Percentiles rank a stretch among this genome's conserved stretches.
phyloP scores from a whole-genome alignment of 352 stramenopile genomes.

The Pythium phragmiticola region DNA sequence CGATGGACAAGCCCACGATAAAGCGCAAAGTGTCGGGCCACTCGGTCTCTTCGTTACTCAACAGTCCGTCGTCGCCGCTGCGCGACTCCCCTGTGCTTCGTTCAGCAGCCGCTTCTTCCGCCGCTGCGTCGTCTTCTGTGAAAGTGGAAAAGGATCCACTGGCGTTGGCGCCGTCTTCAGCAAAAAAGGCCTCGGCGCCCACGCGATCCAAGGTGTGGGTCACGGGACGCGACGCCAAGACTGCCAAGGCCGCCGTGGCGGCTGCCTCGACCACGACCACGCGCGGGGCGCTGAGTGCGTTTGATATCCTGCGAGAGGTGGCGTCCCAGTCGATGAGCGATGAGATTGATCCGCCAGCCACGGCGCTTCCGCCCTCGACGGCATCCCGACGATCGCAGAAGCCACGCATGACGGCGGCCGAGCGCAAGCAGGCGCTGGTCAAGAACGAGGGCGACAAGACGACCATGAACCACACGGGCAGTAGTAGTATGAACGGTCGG shows the following conservation, averaged over 20 bases:
- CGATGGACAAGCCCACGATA: constrained; percentile 27
- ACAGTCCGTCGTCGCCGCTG: constrained; percentile 53
- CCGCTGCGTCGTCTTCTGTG: constrained; percentile 40
- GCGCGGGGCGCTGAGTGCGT: constrained; percentile 53
- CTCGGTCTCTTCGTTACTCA: constrained; percentile 73
- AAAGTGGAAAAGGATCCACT: constrained; percentile 59
- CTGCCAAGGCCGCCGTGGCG: constrained; percentile 17
- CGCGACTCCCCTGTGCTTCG: constrained; percentile 16
- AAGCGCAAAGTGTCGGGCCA: constrained; percentile 46
- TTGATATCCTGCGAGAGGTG: constrained; percentile 84
- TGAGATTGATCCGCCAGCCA: constrained; percentile 42
- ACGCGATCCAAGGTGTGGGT: constrained; percentile 32
- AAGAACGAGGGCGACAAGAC: constrained; percentile 16
- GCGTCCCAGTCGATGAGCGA: constrained; percentile 61
- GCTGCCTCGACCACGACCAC: background rate
- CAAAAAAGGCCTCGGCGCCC: constrained; percentile 26
- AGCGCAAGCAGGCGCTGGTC: constrained; percentile 4
- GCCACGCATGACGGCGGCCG: constrained; percentile 2
- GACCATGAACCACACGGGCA: background rate
- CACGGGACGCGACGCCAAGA: constrained; percentile 25
- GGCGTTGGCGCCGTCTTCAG: constrained; percentile 20
- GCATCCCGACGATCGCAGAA: constrained; percentile 15
- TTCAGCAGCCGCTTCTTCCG: constrained; percentile 27
- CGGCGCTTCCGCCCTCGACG: background rate
- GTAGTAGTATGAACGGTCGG: constrained; percentile 2